Base-by-base conservation (phyloP, 2,329 filamentous ascomycete genomes). In the Calonectria pseudoturangicola region DNA sequence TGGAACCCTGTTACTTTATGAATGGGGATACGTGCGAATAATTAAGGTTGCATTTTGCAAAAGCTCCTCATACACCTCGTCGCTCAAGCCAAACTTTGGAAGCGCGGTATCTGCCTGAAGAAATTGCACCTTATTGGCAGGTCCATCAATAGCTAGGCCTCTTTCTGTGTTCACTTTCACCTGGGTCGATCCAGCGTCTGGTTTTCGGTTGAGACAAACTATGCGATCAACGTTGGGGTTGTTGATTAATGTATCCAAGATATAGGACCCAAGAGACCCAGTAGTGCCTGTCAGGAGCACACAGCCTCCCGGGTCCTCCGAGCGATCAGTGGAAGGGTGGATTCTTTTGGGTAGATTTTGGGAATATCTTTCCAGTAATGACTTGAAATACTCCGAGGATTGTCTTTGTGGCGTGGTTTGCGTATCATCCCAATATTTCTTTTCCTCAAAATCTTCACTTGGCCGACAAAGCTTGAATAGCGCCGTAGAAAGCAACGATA, bases 31-130 rank as follows among this genome's bases (percentile, higher is more conserved):
- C 65, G 25, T 58, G 58, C 65, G 50, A 36, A 67, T 67, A 50
- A 67, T n/a, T 25, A 28, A 39, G 25, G 65, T 67, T 36, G 50
- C 50, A 15, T 67, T 45, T 45, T 67, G 33, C 2, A 47, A 18
- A 4, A 67, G 47, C 9, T 36, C 28, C 6, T 28, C 51, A 12
- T 67, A 67, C n/a, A 21, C 27, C 3, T 36, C 36, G 8, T 51
- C 25, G 6, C 18, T 39, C 15, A 67, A 51, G 8, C 50, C 65
- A 45, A 67, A 36, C 27, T 39, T 21, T 3, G 45, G 28, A n/a
- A 28, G 25, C n/a, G 65, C n/a, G 0, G 39, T 36, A 9, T 43
- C 28, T 12, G 10, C 51, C n/a, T 67, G 48, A 2, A 54, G 65
- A 25, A 67, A 67, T 25, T 33, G 8, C 12, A 47, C 65, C 12